Evolutionary conservation across 768 basidiomycete species (phyloP).

Genomic region (Trametes maxima): DNA sequence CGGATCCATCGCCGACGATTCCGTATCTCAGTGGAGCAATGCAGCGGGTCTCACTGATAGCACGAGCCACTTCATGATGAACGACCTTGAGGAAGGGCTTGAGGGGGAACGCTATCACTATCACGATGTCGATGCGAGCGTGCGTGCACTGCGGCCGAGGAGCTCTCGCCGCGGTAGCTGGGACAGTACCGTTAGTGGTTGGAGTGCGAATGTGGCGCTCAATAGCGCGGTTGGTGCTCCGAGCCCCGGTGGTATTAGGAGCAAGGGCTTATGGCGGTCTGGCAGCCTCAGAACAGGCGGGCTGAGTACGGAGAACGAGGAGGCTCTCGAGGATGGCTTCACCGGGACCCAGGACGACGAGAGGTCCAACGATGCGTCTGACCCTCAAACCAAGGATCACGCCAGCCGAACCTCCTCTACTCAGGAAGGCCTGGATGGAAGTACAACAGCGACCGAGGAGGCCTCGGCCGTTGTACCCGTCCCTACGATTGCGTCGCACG

Average conservation of each 20-base stretch:
- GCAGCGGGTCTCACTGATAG: slow-evolving; percentile 50
- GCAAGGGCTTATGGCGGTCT: slow-evolving; percentile 61
- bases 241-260: slow-evolving; percentile 36
- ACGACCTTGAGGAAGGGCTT: slow-evolving; percentile 38
- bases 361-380: slow-evolving; percentile 10
- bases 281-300: slow-evolving; percentile 62
- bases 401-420: neutral
- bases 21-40: slow-evolving; percentile 69
- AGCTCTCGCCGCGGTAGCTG: slow-evolving; percentile 88
- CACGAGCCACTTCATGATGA: slow-evolving; percentile 65
- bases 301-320: slow-evolving; percentile 46
- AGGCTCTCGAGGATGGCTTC: slow-evolving; percentile 38
- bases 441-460: neutral
- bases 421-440: neutral
- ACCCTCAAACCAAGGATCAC: slow-evolving; percentile 20
- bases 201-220: slow-evolving; percentile 71
- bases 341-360: slow-evolving; percentile 24
- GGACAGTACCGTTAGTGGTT: slow-evolving; percentile 87
- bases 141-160: slow-evolving; percentile 84
- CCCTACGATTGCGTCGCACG: neutral
- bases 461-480: slow-evolving; percentile 12
- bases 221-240: slow-evolving; percentile 40
- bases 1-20: slow-evolving; percentile 50
- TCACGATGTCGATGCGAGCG: slow-evolving; percentile 82
- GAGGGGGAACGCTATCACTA: slow-evolving; percentile 52